Evolutionary conservation across 2,329 filamentous ascomycete species (phyloP), one percentile per base, ranked within the genome.

Genomic region (Fusarium haematococcum): DNA sequence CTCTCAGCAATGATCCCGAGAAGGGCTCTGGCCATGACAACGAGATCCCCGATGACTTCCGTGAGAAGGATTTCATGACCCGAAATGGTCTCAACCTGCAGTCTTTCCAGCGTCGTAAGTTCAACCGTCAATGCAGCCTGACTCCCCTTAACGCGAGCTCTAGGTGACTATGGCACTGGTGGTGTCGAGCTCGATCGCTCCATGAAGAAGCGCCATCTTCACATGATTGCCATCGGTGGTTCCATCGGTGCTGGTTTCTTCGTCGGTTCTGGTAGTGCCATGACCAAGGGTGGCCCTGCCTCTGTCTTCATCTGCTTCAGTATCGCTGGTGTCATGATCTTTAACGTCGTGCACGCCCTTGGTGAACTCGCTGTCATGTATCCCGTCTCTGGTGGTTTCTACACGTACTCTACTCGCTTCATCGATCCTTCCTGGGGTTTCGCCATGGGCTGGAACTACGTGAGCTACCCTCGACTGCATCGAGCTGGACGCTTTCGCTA

Each of bases 241-340:
- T 89, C 88, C 35, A 91, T 91, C 65, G 89, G 89, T 80, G 89
- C 89, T 79, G 89, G 89, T 83, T 90, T 91, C 84, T 91, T 91
- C 80, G 89, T 91, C 78, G 88, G 89, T 76, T 90, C 88, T 39
- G 89, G 89, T 75, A 79, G 82, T 74, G 89, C 89, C 56, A 81
- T 91, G n/a, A 78, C 78, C 71, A 85, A 82, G 67, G 89, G 89
- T 82, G 87, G 86, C 6, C 86, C 86, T 32, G 85, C 78, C 6
- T 83, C 84, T 27, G 75, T 88, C 25, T 77, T 88, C 41, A 82
- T 88, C 67, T 86, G 86, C 78, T 91, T 91, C 80, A 69, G 83
- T 50, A 88, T 91, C 70, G 86, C 89, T 71, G 89, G 89, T 81
- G 68, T 89, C 76, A 90, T 91, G 88, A 88, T 91, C 82, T 88